Percentiles rank a stretch among this genome's conserved stretches.
Conservation (phyloP, 257 asterid species). For the Salvia hispanica region DNA sequence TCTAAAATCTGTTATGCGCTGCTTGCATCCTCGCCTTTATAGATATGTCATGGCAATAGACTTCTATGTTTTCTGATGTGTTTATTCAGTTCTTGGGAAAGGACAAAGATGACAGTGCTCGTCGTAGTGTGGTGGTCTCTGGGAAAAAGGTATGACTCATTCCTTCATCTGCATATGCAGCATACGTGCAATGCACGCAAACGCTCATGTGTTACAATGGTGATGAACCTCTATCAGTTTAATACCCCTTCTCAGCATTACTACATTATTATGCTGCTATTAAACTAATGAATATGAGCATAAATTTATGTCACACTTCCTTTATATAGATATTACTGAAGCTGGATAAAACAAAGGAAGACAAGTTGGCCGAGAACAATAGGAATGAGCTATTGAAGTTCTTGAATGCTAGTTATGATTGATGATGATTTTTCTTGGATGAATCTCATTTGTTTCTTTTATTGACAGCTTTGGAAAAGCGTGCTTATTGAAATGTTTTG, state of each 20-base stretch:
- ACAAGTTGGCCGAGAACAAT: constrained; percentile 85
- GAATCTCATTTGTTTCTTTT: constrained; percentile 1
- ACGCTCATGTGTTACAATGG: constrained; percentile 15
- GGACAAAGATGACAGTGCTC: constrained; percentile 81
- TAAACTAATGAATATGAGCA: constrained; percentile 4
- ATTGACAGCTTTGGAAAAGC: neutral
- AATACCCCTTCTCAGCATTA: neutral
- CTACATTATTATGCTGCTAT: constrained; percentile 10
- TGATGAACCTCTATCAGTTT: constrained; percentile 17
- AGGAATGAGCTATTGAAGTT: constrained; percentile 85
- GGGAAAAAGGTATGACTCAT: constrained; percentile 75
- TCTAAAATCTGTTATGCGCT: neutral
- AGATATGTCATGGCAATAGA: too few relatives aligned
- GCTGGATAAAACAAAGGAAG: constrained; percentile 94
- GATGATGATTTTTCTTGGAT: constrained; percentile 42
- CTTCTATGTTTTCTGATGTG: constrained; percentile 32
- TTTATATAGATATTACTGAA: constrained; percentile 73
- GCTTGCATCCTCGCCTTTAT: neutral
- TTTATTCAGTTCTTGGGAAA: constrained; percentile 75
- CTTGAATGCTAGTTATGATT: constrained; percentile 95
- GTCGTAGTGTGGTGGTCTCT: constrained; percentile 96
- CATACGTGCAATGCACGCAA: constrained; percentile 5
- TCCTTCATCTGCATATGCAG: constrained; percentile 15
- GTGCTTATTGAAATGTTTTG: neutral
- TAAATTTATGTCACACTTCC: too few relatives aligned